These are phyloP conservation scores for Phytophthora aleatoria DNA, from an alignment of 352 stramenopile genomes.

Conservation along the genomic window DNA sequence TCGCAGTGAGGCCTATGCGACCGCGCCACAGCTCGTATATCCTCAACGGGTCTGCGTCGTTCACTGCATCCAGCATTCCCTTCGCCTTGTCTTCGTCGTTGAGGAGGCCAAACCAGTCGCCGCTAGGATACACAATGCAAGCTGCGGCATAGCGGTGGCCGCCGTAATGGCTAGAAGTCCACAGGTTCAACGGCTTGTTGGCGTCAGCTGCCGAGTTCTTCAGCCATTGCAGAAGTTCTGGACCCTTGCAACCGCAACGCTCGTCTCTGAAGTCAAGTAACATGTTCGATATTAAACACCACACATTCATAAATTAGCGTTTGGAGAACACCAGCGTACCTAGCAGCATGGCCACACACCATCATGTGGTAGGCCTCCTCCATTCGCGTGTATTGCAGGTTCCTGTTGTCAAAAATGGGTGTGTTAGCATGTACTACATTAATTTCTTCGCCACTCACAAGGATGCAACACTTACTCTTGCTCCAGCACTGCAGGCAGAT, in stretches of 20 bases:
- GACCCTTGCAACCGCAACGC: slow-evolving; percentile 73
- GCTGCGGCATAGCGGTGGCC: slow-evolving; percentile 77
- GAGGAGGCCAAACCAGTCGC: slow-evolving; percentile 78
- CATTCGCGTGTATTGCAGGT: slow-evolving; percentile 45
- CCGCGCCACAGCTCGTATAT: slow-evolving; percentile 67
- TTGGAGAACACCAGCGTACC: slow-evolving; percentile 4
- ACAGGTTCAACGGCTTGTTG: slow-evolving; percentile 55
- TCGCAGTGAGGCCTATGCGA: slow-evolving; percentile 56
- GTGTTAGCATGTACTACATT: too few relatives aligned
- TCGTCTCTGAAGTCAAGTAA: slow-evolving; percentile 46
- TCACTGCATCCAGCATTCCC: slow-evolving; percentile 46
- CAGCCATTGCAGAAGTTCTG: slow-evolving; percentile 71
- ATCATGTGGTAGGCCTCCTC: slow-evolving; percentile 62
- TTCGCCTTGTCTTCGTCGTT: slow-evolving; percentile 60
- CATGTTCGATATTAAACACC: slow-evolving; percentile 17
- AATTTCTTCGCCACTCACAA: not conserved
- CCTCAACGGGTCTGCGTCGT: slow-evolving; percentile 46
- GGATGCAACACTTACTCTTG: slow-evolving; percentile 33
- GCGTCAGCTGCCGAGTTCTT: slow-evolving; percentile 36
- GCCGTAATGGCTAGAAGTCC: slow-evolving; percentile 70
- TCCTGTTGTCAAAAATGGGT: slow-evolving; percentile 20
- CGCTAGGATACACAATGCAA: slow-evolving; percentile 75
- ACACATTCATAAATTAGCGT: not conserved
- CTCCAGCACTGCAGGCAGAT: slow-evolving; percentile 39
- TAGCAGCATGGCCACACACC: slow-evolving; percentile 65